Evolutionary conservation across 257 asterid species (phyloP).

Genomic region (Penstemon eatonii): DNA sequence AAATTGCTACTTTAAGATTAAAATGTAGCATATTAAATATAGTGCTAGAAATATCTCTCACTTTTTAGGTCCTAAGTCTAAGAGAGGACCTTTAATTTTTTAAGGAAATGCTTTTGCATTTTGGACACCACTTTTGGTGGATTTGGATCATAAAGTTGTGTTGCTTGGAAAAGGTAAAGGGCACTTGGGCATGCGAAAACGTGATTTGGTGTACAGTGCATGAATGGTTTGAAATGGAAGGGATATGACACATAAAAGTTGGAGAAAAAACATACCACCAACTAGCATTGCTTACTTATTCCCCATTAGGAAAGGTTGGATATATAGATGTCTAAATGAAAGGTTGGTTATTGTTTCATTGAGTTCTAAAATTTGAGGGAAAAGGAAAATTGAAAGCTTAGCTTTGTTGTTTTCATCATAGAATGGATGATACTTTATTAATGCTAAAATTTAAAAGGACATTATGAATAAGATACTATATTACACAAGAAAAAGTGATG

Average conservation of each 20-base stretch:
- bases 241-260: conserved; percentile 22
- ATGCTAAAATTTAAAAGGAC: too few species aligned
- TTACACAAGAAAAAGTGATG: too few species aligned
- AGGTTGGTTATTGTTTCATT: too few species aligned
- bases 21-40: not conserved
- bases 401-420: too few species aligned
- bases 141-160: conserved; percentile 26
- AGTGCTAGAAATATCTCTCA: not conserved
- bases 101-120: conserved; percentile 9
- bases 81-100: conserved; percentile 19
- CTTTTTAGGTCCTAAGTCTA: conserved; percentile 20
- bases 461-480: too few species aligned
- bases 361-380: too few species aligned
- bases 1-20: not conserved
- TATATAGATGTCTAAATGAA: too few species aligned
- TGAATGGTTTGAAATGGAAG: conserved; percentile 26
- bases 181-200: conserved; percentile 37
- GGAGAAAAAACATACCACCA: conserved; percentile 12
- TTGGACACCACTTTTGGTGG: conserved; percentile 21
- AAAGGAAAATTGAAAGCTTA: too few species aligned
- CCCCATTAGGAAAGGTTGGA: not conserved
- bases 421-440: too few species aligned
- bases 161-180: conserved; percentile 32
- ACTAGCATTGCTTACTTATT: conserved; percentile 13
- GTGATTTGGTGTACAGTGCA: conserved; percentile 32